Conservation (phyloP, 225 moss, liverwort and hornwort species). For the Marchantia polymorpha region DNA sequence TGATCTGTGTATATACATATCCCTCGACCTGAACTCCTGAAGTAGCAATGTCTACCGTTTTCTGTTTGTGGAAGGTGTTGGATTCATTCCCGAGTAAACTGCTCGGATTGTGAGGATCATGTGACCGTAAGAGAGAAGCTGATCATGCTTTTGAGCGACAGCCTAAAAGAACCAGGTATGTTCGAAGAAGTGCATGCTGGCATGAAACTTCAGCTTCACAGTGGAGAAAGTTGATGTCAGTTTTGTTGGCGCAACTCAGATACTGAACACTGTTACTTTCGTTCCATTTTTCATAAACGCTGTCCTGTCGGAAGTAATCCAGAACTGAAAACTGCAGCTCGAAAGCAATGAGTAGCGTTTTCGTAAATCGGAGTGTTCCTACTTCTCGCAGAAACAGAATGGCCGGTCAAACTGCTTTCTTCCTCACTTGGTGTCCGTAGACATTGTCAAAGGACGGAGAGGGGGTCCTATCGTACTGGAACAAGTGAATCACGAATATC, state of each 20-base stretch:
- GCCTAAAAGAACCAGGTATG: slow-evolving; percentile 19
- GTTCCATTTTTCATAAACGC: neutral
- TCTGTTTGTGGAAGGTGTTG: slow-evolving; percentile 21
- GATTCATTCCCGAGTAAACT: slow-evolving; percentile 20
- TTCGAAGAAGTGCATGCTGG: neutral
- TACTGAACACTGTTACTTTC: neutral
- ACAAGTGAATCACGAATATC: neutral
- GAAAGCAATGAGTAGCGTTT: too few species aligned
- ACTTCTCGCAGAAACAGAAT: neutral
- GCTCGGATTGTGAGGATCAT: slow-evolving; percentile 13
- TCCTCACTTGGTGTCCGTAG: neutral
- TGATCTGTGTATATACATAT: neutral
- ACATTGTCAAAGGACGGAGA: neutral
- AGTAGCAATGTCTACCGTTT: neutral
- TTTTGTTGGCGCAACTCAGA: neutral
- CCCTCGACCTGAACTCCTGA: neutral
- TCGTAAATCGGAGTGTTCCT: neutral
- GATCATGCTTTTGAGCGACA: slow-evolving; percentile 22
- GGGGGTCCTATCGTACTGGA: neutral
- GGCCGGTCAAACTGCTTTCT: neutral
- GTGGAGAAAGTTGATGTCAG: neutral
- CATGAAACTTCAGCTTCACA: neutral
- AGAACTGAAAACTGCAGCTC: too few species aligned
- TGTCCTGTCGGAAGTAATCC: too few species aligned
- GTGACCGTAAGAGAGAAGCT: slow-evolving; percentile 17